Conservation (phyloP, 192 early-diverging fungal species). For the Gaertneriomyces semiglobifer region DNA sequence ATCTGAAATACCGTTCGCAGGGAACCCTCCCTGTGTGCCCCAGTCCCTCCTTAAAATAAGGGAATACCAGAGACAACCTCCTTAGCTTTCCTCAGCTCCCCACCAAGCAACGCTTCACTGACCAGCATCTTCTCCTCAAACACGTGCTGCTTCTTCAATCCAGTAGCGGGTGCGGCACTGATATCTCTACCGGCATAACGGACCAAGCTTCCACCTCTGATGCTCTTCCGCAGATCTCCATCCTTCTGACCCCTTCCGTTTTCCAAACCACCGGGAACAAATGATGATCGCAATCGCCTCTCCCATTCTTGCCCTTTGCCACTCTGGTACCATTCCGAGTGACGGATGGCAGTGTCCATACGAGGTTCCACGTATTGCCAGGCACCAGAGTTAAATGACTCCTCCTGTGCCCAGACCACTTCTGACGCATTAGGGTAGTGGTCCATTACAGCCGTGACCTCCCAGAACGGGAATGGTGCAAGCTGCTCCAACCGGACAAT, state of each 20-base stretch:
- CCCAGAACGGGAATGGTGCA: slow-evolving; percentile 92
- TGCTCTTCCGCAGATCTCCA: slow-evolving; percentile 29
- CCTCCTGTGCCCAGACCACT: slow-evolving; percentile 94
- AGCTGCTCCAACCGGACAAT: slow-evolving; percentile 95
- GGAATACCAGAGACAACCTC: slow-evolving; percentile 45
- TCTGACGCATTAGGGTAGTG: slow-evolving; percentile 77
- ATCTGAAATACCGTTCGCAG: too few relatives aligned
- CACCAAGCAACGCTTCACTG: slow-evolving; percentile 50
- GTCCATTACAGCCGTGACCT: slow-evolving; percentile 78
- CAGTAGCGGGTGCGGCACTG: slow-evolving; percentile 74
- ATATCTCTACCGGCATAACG: slow-evolving; percentile 84
- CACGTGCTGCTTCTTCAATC: slow-evolving; percentile 82
- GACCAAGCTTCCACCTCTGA: slow-evolving; percentile 48
- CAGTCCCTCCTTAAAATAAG: slow-evolving; percentile 15
- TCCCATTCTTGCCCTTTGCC: slow-evolving; percentile 48
- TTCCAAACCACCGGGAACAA: slow-evolving; percentile 46
- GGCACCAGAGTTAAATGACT: slow-evolving; percentile 89
- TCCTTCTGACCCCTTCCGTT: slow-evolving; percentile 31
- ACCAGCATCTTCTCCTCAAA: slow-evolving; percentile 56
- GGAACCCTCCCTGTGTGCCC: too few relatives aligned
- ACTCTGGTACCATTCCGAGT: slow-evolving; percentile 67
- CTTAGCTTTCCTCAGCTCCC: slow-evolving; percentile 41
- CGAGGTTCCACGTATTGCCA: slow-evolving; percentile 88
- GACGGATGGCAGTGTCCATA: slow-evolving; percentile 72
- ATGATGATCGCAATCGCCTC: slow-evolving; percentile 22